Base-by-base conservation (phyloP, 2,329 filamentous ascomycete species). In the Aspergillus transmontanensis region DNA sequence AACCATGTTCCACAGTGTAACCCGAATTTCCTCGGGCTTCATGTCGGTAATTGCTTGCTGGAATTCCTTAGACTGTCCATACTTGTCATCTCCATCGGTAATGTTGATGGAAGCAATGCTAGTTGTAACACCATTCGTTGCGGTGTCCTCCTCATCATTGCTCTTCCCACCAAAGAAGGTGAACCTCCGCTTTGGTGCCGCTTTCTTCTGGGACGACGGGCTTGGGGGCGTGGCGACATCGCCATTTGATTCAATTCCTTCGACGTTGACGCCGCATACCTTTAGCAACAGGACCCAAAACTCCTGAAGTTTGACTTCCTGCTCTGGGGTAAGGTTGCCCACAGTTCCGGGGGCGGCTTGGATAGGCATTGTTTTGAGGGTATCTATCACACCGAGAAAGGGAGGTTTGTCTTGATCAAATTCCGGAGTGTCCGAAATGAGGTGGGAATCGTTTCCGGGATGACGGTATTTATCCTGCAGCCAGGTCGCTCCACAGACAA, bases 1-100 rank as follows among this genome's bases (percentile, higher is more conserved):
- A 63, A 94, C 87, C 93, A 97, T 96, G 69, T 82, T 86, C 95
- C 95, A 98, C 74, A 98, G 91, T 0, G 93, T 89, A 19, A 85
- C 83, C 58, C 93, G 88, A 68, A 99, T 87, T 50, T 90, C 85
- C 72, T 96, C 92, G 0, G 94, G 92, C 0, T 88, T 85, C 72
- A 90, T 86, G 64, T 86, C 92, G 56, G 90, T 89, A 11, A 99
- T 79, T 0, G 93, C 92, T 46, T 94, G 88, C 69, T 92, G 87
- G 79, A 93, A 97, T 57, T 93, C 89, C 79, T 94, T 95, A 43
- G 87, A 91, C 78, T 95, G 91, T 54, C 93, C 94, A 76, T 96
- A 94, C 81, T 98, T 99, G 81, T 99, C 95, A 61, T 97, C 91
- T 4, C 83, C 81, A 14, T 88, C 85, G 28, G 81, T 77, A 53